Base-by-base conservation (phyloP, 1,139 yeast species). In the Yamadazyma atmosphaerica region DNA sequence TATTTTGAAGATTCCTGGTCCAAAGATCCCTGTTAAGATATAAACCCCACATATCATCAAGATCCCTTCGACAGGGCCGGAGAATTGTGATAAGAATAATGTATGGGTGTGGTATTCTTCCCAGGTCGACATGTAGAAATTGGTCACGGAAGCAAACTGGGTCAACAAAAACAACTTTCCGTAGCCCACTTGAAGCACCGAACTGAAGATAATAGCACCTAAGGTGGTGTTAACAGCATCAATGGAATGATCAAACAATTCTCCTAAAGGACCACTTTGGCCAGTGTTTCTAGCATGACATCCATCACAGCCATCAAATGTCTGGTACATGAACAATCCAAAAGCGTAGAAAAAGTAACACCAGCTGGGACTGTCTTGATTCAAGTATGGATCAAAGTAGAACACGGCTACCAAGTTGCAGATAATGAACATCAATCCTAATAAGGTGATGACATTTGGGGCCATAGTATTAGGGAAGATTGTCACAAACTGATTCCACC, bases 261-360 rank as follows among this genome's bases (percentile, higher is more conserved):
- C 98, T 31, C 98, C 98, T 52, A 90, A 68, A 3, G 98, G 98
- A 3, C 97, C 95, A 49, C 90, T 81, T 63, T 89, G 96, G 12
- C 95, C 95, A 1, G 98, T 90, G 54, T 92, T 77, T 49, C 94
- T 72, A 12, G 98, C 98, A 60, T 90, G 98, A 49, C 85, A 78
- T 9, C 98, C 98, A 61, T 90, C 98, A 61, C 96, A 86, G 2
- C 97, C 96, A 63, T 90, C 98, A 60, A 90, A 89, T 0, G 98
- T 90, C 58, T 90, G 98, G 60, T 90, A 90, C 74, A 89, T 68
- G 58, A 90, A 89, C 47, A 90, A 67, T 2, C 96, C 95, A 50
- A 86, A 58, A 0, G 95, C 96, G 58, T 86, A 87, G 37, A 86
- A 72, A 51, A 78, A 77, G 58, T 86, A 88, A 27, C 86, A 77